A percentile compares a stretch with the other conserved stretches of the same genome.
Conservation (phyloP, 805 yeast genomes). For the Candida maesae region DNA sequence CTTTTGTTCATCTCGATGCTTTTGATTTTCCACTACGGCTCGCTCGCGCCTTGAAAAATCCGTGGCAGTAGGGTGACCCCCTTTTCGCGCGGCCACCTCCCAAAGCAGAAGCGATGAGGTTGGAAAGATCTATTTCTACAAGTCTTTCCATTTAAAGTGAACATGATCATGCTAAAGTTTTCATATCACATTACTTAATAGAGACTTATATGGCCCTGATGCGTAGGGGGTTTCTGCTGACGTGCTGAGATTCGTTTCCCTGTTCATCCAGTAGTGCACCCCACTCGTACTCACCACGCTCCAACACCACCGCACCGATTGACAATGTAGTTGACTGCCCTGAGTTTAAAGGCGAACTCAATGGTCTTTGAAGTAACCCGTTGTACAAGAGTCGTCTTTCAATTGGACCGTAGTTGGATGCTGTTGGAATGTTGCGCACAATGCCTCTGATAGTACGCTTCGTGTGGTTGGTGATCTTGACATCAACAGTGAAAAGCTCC, state of each 20-base stretch:
- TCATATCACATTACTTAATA: too few relatives aligned
- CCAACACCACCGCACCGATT: conserved; percentile 62
- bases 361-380: conserved; percentile 63
- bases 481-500: conserved; percentile 46
- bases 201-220: too few relatives aligned
- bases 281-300: conserved; percentile 81
- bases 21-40: background rate
- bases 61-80: conserved; percentile 10
- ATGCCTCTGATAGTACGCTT: conserved; percentile 45
- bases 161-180: too few relatives aligned
- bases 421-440: conserved; percentile 53
- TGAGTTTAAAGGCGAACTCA: conserved; percentile 40
- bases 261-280: conserved; percentile 56
- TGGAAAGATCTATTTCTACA: too few relatives aligned
- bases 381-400: conserved; percentile 64
- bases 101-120: conserved; percentile 32
- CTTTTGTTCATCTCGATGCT: background rate
- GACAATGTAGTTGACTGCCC: conserved; percentile 39
- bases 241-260: conserved; percentile 33
- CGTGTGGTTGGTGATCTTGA: conserved; percentile 49
- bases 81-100: background rate
- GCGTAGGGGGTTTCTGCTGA: conserved; percentile 37
- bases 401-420: conserved; percentile 32
- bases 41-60: background rate
- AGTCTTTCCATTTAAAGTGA: too few relatives aligned